Evolutionary conservation across 257 asterid genomes (phyloP).

Genomic region (Catharanthus roseus): DNA sequence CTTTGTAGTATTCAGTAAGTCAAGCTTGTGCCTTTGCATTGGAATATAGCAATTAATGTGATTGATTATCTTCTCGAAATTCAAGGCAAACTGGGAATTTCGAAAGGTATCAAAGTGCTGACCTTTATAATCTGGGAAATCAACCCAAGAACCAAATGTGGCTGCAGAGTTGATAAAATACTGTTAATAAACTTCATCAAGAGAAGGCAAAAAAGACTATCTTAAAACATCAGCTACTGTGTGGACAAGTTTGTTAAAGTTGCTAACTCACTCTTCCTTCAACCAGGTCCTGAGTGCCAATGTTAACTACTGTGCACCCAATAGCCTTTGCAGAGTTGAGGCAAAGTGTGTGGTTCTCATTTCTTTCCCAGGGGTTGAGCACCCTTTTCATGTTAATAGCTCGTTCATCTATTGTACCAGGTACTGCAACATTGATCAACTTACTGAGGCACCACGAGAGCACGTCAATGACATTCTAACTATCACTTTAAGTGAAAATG

Average conservation of each 20-base stretch:
- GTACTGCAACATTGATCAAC: conserved; percentile 94
- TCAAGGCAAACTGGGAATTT: neutral
- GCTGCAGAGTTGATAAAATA: conserved; percentile 46
- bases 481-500: conserved; percentile 11
- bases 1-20: neutral
- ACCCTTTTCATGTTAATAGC: conserved; percentile 81
- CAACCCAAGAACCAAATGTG: conserved; percentile 89
- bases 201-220: too few relatives aligned
- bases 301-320: conserved; percentile 93
- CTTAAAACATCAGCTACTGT: neutral
- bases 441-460: conserved; percentile 47
- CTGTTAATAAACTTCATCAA: neutral
- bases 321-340: conserved; percentile 98
- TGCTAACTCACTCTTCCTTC: conserved; percentile 91
- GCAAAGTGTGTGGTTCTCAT: conserved; percentile 88
- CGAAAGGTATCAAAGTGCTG: conserved; percentile 17
- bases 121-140: conserved; percentile 98
- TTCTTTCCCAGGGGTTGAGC: conserved; percentile 96
- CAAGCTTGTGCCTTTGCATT: neutral
- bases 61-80: neutral
- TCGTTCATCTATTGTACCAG: conserved; percentile 84
- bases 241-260: conserved; percentile 14
- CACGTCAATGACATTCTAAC: conserved; percentile 8
- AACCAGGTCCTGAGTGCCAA: conserved; percentile 85
- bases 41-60: too few relatives aligned